A percentile compares a stretch with the other conserved stretches of the same genome.
Conservation (phyloP, 768 basidiomycete species). For the Lyophyllum shimeji region DNA sequence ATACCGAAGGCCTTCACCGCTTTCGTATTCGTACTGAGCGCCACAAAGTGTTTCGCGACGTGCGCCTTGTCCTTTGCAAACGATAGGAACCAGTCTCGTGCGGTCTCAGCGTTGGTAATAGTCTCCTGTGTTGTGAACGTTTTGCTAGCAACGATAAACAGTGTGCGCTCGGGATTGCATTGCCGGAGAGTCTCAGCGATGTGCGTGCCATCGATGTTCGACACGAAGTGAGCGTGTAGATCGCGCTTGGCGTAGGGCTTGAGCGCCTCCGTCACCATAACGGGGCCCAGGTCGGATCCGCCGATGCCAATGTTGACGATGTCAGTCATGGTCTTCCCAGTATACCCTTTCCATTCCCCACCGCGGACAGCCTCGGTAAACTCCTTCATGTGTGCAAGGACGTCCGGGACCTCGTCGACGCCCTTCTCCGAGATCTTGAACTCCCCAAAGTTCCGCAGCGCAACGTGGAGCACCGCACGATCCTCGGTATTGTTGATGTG, state of each 20-base stretch:
- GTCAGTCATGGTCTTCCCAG: conserved; percentile 89
- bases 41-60: conserved; percentile 98
- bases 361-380: conserved; percentile 84
- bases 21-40: conserved; percentile 93
- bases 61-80: conserved; percentile 86
- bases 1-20: conserved; percentile 96
- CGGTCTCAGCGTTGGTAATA: conserved; percentile 96
- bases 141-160: conserved; percentile 98
- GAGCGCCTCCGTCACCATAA: conserved; percentile 98
- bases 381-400: conserved; percentile 87
- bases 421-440: conserved; percentile 82
- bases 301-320: conserved; percentile 99
- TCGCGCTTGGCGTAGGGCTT: conserved; percentile 91
- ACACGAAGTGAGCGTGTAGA: conserved; percentile 85
- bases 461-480: conserved; percentile 94
- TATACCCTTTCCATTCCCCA: conserved; percentile 96
- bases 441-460: conserved; percentile 77
- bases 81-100: conserved; percentile 91
- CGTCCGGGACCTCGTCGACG: conserved; percentile 76
- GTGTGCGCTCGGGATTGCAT: conserved; percentile 87
- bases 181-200: conserved; percentile 81
- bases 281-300: conserved; percentile 95
- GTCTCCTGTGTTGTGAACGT: conserved; percentile 99
- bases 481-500: conserved; percentile 99
- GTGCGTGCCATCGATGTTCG: conserved; percentile 98